These are phyloP conservation scores for Abortiporus biennis DNA, from an alignment of 1,284 basidiomycete species.

Conservation along the genomic window DNA sequence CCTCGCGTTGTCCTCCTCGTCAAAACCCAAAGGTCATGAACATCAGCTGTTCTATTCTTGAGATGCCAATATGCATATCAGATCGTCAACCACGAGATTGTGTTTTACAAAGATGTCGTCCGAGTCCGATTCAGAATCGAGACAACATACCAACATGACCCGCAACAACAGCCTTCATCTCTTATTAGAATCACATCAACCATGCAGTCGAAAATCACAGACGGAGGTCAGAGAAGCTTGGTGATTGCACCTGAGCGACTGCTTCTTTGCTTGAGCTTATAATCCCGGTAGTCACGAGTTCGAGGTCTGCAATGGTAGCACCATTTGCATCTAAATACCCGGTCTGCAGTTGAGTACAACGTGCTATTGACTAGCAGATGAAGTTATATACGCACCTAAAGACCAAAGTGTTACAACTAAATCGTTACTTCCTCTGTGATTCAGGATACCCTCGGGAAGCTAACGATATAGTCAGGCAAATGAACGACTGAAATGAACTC, in stretches of 20 bases:
- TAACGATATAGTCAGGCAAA: conserved; percentile 12
- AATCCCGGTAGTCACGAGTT: conserved; percentile 19
- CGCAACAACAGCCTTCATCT: too few species aligned
- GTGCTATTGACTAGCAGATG: neutral
- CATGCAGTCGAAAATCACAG: too few species aligned
- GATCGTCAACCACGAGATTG: too few species aligned
- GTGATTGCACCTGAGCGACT: conserved; percentile 25
- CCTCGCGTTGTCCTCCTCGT: too few species aligned
- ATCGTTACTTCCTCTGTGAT: conserved; percentile 34
- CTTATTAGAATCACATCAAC: too few species aligned
- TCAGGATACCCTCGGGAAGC: conserved; percentile 36
- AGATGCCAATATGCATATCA: too few species aligned
- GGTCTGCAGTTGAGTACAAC: too few species aligned
- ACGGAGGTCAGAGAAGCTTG: conserved; percentile 27
- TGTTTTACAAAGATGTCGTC: too few species aligned
- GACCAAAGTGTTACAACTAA: conserved; percentile 35
- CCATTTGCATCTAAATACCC: conserved; percentile 28
- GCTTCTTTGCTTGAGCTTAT: conserved; percentile 29
- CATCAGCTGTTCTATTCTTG: too few species aligned
- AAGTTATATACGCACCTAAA: conserved; percentile 23
- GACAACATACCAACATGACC: too few species aligned
- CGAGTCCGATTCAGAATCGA: too few species aligned
- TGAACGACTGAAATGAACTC: conserved; percentile 11
- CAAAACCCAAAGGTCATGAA: too few species aligned
- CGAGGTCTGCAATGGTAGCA: conserved; percentile 29